Evolutionary conservation across 495 filamentous ascomycete species (phyloP).

Genomic region (Annulohypoxylon moriforme): DNA sequence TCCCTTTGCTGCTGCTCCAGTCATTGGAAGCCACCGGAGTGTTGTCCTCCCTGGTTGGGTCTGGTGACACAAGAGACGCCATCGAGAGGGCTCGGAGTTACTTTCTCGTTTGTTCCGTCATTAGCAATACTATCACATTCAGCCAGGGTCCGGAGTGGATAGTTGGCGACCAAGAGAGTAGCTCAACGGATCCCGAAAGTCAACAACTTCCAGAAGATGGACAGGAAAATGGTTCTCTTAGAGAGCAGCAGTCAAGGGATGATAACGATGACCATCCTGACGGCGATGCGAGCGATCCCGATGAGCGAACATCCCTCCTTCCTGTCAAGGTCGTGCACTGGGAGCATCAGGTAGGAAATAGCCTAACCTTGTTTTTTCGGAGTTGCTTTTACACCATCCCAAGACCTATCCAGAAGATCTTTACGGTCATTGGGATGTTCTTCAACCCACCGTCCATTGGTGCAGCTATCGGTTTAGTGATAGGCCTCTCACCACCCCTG

Average conservation of each 20-base stretch:
- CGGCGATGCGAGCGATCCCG: conserved; percentile 7
- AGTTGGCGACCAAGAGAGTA: conserved; percentile 12
- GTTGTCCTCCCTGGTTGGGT: conserved; percentile 62
- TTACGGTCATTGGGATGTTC: conserved; percentile 50
- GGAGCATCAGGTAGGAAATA: conserved; percentile 24
- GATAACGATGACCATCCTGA: background rate
- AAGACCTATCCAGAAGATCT: conserved; percentile 6
- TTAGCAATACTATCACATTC: conserved; percentile 63
- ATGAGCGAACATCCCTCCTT: conserved; percentile 35
- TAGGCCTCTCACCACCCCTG: conserved; percentile 72
- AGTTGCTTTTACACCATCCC: conserved; percentile 20
- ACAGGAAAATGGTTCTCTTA: background rate
- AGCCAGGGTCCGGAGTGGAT: conserved; percentile 34
- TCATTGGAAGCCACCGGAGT: conserved; percentile 74
- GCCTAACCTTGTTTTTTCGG: conserved; percentile 5
- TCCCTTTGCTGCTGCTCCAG: conserved; percentile 75
- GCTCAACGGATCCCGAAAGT: conserved; percentile 17
- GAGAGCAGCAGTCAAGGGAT: background rate
- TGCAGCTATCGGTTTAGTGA: conserved; percentile 67
- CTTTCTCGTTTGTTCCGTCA: conserved; percentile 66
- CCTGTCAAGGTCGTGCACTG: conserved; percentile 22
- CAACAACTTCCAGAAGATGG: conserved; percentile 5
- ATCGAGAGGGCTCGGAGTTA: conserved; percentile 76
- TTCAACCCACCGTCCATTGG: conserved; percentile 76
- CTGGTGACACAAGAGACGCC: conserved; percentile 57